Percentiles rank a stretch among this genome's conserved stretches.
Evolutionary conservation across 2,329 filamentous ascomycete species (phyloP).

Genomic region (Ophiostoma novo-ulmi): DNA sequence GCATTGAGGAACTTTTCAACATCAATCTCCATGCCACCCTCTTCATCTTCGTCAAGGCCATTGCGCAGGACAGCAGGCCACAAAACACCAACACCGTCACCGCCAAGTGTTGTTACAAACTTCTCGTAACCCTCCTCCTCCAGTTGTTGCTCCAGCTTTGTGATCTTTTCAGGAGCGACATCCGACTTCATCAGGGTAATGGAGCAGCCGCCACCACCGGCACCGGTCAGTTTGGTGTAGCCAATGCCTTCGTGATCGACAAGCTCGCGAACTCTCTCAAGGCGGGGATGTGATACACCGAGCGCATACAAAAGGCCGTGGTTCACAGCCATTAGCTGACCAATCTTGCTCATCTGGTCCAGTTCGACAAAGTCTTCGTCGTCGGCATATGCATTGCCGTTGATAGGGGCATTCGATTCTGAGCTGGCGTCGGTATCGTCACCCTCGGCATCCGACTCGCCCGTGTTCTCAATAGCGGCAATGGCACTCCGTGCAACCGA

Average conservation of each 20-base stretch:
- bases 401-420: not conserved
- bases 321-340: constrained; percentile 87
- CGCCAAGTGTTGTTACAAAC: constrained; percentile 85
- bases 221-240: constrained; percentile 96
- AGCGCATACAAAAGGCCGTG: constrained; percentile 87
- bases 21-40: constrained; percentile 88
- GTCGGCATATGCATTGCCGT: not conserved
- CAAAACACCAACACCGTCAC: constrained; percentile 88
- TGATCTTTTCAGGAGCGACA: constrained; percentile 51
- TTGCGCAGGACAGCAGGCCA: constrained; percentile 90
- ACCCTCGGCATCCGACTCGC: constrained; percentile 57
- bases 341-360: constrained; percentile 63
- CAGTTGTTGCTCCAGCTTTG: constrained; percentile 60
- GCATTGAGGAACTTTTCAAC: constrained; percentile 77
- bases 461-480: constrained; percentile 53
- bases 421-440: constrained; percentile 33
- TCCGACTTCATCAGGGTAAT: constrained; percentile 80
- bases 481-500: constrained; percentile 56
- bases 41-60: constrained; percentile 67
- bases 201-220: constrained; percentile 90
- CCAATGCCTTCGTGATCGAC: constrained; percentile 85
- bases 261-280: constrained; percentile 86
- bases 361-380: constrained; percentile 49
- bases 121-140: constrained; percentile 69
- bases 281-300: constrained; percentile 87